These are phyloP conservation scores for Gossypium australe DNA, from an alignment of 345 rosid genomes.

Conservation along the genomic window DNA sequence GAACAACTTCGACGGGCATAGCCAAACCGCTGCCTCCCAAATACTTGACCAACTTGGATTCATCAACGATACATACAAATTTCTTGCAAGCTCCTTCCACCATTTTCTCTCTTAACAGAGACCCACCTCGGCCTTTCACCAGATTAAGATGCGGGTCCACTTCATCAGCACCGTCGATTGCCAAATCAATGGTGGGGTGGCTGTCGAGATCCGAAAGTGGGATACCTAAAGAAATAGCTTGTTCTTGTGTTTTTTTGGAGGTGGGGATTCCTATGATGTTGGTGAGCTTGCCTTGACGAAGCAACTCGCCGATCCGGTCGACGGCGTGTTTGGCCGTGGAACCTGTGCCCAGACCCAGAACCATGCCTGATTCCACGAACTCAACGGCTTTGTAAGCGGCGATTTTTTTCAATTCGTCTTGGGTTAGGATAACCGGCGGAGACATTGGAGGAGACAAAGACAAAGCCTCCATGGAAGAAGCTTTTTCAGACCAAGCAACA, in stretches of 20 bases:
- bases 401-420: constrained; percentile 19
- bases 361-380: constrained; percentile 95
- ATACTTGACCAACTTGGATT: constrained; percentile 41
- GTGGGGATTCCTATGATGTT: constrained; percentile 84
- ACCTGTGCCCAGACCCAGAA: constrained; percentile 91
- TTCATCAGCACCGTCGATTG: constrained; percentile 98
- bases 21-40: constrained; percentile 76
- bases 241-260: constrained; percentile 29
- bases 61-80: constrained; percentile 48
- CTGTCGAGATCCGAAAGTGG: constrained; percentile 79
- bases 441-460: constrained; percentile 5
- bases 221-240: constrained; percentile 74
- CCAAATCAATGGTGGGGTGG: constrained; percentile 65
- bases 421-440: constrained; percentile 15
- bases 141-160: constrained; percentile 74
- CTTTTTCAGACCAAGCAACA: constrained; percentile 17
- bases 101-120: constrained; percentile 89
- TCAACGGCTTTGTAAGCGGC: constrained; percentile 82
- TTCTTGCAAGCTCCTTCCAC: constrained; percentile 73
- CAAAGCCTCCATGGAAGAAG: constrained; percentile 15
- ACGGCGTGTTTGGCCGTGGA: constrained; percentile 96
- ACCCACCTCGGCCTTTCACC: constrained; percentile 93
- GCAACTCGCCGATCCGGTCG: constrained; percentile 78
- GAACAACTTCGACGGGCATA: constrained; percentile 80
- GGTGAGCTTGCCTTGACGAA: constrained; percentile 58